Percentiles rank a stretch among this genome's conserved stretches.
These are phyloP conservation scores for Serendipita indica DNA, from an alignment of 768 basidiomycete genomes.

Conservation along the genomic window DNA sequence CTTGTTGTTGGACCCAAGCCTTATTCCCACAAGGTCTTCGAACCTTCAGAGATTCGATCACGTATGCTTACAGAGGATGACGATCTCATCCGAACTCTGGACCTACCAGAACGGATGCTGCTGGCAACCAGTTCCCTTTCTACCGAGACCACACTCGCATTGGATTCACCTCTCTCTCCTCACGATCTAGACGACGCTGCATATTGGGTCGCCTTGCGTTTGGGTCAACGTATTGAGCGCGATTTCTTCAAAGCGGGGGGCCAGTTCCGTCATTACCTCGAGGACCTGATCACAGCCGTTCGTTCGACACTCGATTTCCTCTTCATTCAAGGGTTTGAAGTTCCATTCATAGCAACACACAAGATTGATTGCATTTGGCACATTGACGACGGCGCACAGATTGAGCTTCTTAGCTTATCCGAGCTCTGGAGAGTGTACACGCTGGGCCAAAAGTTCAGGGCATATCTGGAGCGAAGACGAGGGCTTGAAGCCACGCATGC, in stretches of 20 bases:
- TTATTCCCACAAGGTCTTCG: conserved; percentile 58
- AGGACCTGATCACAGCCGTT: conserved; percentile 63
- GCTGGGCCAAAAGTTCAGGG: conserved; percentile 83
- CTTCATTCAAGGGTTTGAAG: conserved; percentile 80
- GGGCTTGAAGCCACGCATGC: conserved; percentile 49
- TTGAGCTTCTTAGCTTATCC: conserved; percentile 55
- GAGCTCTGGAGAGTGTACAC: conserved; percentile 87
- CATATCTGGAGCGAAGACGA: conserved; percentile 58
- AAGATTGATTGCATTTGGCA: conserved; percentile 80
- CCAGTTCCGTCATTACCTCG: conserved; percentile 40
- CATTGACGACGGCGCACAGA: conserved; percentile 49
- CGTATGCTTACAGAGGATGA: conserved; percentile 86
- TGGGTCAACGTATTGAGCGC: conserved; percentile 54
- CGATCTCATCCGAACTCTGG: conserved; percentile 75
- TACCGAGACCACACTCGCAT: conserved; percentile 40
- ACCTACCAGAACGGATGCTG: conserved; percentile 94
- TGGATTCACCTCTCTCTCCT: conserved; percentile 48
- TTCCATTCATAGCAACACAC: conserved; percentile 90
- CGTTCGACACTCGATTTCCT: conserved; percentile 63
- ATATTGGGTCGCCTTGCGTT: conserved; percentile 70
- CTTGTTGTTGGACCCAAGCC: conserved; percentile 16
- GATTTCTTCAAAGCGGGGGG: conserved; percentile 61
- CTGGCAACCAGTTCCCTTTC: conserved; percentile 77
- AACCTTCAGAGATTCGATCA: conserved; percentile 88
- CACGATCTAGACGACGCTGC: conserved; percentile 69